phyloP scores from a whole-genome alignment of 1,284 basidiomycete genomes.

The Bjerkandera adusta region DNA sequence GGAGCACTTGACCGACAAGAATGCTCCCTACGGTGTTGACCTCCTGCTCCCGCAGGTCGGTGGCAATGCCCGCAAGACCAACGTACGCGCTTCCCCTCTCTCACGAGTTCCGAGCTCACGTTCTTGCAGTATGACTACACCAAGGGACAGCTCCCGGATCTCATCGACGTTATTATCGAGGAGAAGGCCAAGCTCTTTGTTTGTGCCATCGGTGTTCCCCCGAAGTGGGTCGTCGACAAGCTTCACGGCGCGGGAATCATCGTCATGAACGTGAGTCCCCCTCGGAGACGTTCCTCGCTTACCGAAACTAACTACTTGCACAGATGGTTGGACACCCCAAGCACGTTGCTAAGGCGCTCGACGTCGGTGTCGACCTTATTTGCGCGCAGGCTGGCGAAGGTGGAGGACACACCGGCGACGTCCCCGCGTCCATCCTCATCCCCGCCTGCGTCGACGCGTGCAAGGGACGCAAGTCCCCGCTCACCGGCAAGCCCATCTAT shows the following conservation, averaged over 20 bases:
- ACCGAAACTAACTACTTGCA: constrained; percentile 31
- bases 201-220: constrained; percentile 82
- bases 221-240: constrained; percentile 68
- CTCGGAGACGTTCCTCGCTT: constrained; percentile 9
- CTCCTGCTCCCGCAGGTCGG: constrained; percentile 79
- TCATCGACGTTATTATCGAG: constrained; percentile 84
- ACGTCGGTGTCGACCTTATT: constrained; percentile 79
- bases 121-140: constrained; percentile 67
- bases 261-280: constrained; percentile 67
- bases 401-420: constrained; percentile 78
- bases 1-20: constrained; percentile 59
- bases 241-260: constrained; percentile 78
- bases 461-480: constrained; percentile 67
- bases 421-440: constrained; percentile 68
- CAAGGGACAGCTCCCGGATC: constrained; percentile 68
- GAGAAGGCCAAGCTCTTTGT: constrained; percentile 81
- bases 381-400: constrained; percentile 86
- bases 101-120: not conserved
- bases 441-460: constrained; percentile 80
- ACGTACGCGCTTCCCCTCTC: constrained; percentile 46
- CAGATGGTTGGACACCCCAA: constrained; percentile 87
- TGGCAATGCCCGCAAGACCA: constrained; percentile 78
- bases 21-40: constrained; percentile 82
- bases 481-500: constrained; percentile 79
- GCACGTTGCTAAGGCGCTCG: constrained; percentile 78